Conservation (phyloP, 2,329 filamentous ascomycete species). For the Cladosporium sp. region DNA sequence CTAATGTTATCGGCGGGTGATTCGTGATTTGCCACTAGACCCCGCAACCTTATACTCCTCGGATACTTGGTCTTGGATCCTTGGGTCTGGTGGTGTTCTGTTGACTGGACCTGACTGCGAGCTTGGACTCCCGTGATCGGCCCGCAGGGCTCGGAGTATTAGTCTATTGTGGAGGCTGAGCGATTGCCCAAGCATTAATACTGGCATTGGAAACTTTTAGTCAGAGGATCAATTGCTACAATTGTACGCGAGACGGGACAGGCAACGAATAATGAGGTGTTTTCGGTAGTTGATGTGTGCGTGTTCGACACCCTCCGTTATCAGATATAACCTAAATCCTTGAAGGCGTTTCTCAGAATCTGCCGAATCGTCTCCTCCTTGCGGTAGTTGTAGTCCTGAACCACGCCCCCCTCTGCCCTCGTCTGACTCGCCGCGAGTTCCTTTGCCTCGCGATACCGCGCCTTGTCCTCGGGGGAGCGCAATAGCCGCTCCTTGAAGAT, state of each 20-base stretch:
- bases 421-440: constrained; percentile 39
- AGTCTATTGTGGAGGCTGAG: neutral
- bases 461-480: constrained; percentile 42
- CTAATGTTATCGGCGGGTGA: neutral
- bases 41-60: neutral
- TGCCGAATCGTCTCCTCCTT: constrained; percentile 47
- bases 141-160: neutral
- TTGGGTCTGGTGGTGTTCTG: neutral
- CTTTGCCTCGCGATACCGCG: constrained; percentile 47
- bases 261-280: neutral
- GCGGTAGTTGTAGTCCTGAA: constrained; percentile 45
- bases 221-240: neutral
- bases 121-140: neutral
- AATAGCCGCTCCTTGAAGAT: constrained; percentile 52
- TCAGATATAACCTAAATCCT: constrained; percentile 9
- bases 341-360: constrained; percentile 44
- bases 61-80: neutral
- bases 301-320: neutral
- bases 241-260: neutral
- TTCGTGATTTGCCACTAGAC: neutral
- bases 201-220: neutral
- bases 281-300: neutral
- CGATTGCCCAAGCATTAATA: neutral
- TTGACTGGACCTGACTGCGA: neutral
- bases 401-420: constrained; percentile 37